phyloP scores from a whole-genome alignment of 1,139 yeast genomes.

The Nakaseomyces delphensis region DNA sequence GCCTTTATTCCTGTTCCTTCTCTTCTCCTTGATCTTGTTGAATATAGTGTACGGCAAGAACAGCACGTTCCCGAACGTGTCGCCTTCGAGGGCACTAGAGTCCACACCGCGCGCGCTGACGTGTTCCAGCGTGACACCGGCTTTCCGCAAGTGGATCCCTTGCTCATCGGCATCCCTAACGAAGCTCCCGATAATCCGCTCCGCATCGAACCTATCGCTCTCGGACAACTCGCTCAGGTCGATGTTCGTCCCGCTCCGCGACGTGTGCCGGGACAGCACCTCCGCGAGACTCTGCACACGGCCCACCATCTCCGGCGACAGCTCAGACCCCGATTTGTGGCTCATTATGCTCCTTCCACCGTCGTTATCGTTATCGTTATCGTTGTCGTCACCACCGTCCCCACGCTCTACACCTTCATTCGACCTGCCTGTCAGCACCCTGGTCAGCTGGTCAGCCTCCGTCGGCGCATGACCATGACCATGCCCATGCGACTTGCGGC shows the following conservation, averaged over 20 bases:
- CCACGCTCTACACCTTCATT: background rate
- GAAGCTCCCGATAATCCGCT: constrained; percentile 13
- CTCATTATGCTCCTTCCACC: constrained; percentile 1
- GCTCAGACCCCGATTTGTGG: constrained; percentile 7
- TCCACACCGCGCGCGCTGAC: constrained; percentile 44
- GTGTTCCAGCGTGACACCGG: constrained; percentile 42
- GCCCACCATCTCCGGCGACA: constrained; percentile 16
- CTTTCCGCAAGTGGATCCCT: constrained; percentile 38
- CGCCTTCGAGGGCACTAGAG: constrained; percentile 39
- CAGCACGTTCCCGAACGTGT: constrained; percentile 42
- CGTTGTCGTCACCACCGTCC: background rate
- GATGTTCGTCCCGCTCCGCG: constrained; percentile 13
- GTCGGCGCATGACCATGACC: constrained; percentile 10
- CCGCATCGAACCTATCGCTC: constrained; percentile 19
- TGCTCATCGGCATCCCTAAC: constrained; percentile 32
- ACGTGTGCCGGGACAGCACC: constrained; percentile 20
- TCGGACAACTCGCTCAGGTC: background rate
- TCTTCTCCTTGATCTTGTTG: constrained; percentile 20
- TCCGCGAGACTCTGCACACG: constrained; percentile 22
- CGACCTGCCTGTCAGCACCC: constrained; percentile 13
- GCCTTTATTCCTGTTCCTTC: constrained; percentile 9
- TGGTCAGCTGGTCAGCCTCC: constrained; percentile 14
- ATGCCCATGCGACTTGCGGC: background rate
- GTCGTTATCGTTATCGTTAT: constrained; percentile 1
- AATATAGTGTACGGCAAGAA: constrained; percentile 34